Base-by-base conservation (phyloP, 2,329 filamentous ascomycete genomes). In the Macrophomina phaseolina region DNA sequence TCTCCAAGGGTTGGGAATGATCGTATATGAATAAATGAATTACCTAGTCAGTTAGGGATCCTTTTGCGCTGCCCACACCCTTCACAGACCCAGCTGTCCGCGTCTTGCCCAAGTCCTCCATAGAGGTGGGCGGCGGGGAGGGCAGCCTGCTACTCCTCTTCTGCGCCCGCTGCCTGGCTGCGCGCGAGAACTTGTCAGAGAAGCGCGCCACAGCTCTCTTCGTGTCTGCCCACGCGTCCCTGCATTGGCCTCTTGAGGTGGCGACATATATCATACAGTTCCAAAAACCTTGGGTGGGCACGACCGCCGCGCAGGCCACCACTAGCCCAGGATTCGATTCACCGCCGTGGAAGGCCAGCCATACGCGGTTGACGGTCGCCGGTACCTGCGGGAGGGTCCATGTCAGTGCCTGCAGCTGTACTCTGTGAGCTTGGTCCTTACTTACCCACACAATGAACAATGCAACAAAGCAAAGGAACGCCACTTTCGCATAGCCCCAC, bases 241-340 rank as follows among this genome's bases (percentile, higher is more conserved):
- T 84, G 73, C 88, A 89, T 0, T 89, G 89, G 49, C 6, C 32
- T 34, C 58, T 55, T 18, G 90, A 92, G 1, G 90, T 92, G 8
- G 86, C 84, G 16, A 88, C 79, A 77, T 95, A 95, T 70, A 96
- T 92, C 67, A 91, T 77, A n/a, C 89, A 86, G 75, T 95, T 96
- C 91, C 92, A 94, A 72, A 93, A 91, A 0, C 92, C 92, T 75
- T 96, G 92, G 0, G 93, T 83, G 0, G 92, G 92, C 8, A 95
- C 83, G 0, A 94, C 91, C 48, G 92, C 84, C 0, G 90, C 88
- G 28, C 90, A 89, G 70, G 89, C 86, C 69, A 90, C 88, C 72
- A 91, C 88, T 23, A 95, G 84, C 0, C 84, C 81, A 32, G 89
- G 83, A 5, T 82, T 71, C 2, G 74, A 36, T 5, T 71, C 68